Conservation (phyloP, 2,329 filamentous ascomycete genomes). For the Nannizziopsis arthrosporioides region DNA sequence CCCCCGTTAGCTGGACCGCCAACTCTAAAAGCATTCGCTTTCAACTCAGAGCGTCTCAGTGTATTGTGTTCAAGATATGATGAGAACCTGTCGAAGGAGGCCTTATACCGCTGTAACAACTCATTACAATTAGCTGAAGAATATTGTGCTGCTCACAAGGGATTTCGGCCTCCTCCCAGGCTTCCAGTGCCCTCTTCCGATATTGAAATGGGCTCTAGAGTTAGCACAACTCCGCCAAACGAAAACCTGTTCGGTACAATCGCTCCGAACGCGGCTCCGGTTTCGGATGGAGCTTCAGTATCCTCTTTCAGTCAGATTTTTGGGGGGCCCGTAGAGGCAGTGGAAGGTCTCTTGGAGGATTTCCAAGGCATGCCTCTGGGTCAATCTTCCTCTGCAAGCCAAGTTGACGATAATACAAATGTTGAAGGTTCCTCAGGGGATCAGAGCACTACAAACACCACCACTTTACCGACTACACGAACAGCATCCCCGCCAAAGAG, state of each 20-base stretch:
- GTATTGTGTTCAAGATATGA: slow-evolving; percentile 40
- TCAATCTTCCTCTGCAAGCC: not conserved
- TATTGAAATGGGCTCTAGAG: slow-evolving; percentile 22
- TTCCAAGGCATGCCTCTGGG: slow-evolving; percentile 11
- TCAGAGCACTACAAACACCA: slow-evolving; percentile 16
- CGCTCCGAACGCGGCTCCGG: not conserved
- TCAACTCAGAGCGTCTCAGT: slow-evolving; percentile 39
- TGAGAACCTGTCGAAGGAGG: slow-evolving; percentile 59
- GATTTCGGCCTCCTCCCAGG: slow-evolving; percentile 47
- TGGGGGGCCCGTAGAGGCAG: slow-evolving; percentile 13
- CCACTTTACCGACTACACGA: slow-evolving; percentile 16
- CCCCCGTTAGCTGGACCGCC: slow-evolving; percentile 36
- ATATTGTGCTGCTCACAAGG: slow-evolving; percentile 58
- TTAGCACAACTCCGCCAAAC: slow-evolving; percentile 6
- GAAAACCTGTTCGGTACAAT: slow-evolving; percentile 13
- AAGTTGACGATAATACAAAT: slow-evolving; percentile 12
- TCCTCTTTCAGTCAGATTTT: slow-evolving; percentile 3
- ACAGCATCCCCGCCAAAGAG: slow-evolving; percentile 18
- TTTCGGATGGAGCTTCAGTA: slow-evolving; percentile 2
- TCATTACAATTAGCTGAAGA: slow-evolving; percentile 49
- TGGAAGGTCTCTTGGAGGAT: slow-evolving; percentile 10
- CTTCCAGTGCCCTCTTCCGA: slow-evolving; percentile 58
- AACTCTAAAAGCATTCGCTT: slow-evolving; percentile 41
- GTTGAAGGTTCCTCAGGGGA: slow-evolving; percentile 21
- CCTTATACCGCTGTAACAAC: slow-evolving; percentile 70